These are phyloP conservation scores for Penicillium sp. DNA, from an alignment of 2,329 filamentous ascomycete genomes.

Conservation along the genomic window DNA sequence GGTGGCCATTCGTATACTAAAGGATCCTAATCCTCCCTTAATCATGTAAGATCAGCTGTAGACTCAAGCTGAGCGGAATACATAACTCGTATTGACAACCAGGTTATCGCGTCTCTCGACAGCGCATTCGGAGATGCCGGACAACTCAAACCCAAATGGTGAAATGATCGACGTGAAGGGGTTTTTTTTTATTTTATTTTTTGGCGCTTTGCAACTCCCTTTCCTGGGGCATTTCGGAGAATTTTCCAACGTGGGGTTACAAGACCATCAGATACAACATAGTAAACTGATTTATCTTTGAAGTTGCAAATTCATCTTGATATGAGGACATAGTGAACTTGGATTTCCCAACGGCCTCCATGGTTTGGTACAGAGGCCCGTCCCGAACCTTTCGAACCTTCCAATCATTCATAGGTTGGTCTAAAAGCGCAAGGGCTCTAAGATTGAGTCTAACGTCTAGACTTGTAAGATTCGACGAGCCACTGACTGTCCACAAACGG, in stretches of 20 bases:
- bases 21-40: background rate
- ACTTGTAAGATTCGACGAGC: background rate
- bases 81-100: slow-evolving; percentile 4
- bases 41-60: background rate
- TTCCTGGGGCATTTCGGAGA: slow-evolving; percentile 16
- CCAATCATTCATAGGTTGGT: background rate
- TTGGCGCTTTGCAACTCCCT: background rate
- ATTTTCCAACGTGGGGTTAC: slow-evolving; percentile 19
- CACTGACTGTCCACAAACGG: background rate
- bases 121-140: slow-evolving; percentile 28
- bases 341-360: slow-evolving; percentile 13
- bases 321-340: background rate
- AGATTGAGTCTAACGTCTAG: background rate
- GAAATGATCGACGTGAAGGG: background rate
- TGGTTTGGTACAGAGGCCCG: slow-evolving; percentile 32
- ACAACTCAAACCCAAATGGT: background rate
- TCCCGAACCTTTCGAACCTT: slow-evolving; percentile 20
- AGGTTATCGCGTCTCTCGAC: slow-evolving; percentile 20
- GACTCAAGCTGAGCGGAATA: slow-evolving; percentile 12
- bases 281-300: background rate
- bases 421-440: background rate
- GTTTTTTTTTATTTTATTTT: slow-evolving; percentile 3
- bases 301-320: background rate
- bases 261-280: too few species aligned
- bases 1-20: slow-evolving; percentile 1